These are phyloP conservation scores for Penicillium macrosclerotiorum DNA, from an alignment of 495 filamentous ascomycete genomes.

Conservation along the genomic window DNA sequence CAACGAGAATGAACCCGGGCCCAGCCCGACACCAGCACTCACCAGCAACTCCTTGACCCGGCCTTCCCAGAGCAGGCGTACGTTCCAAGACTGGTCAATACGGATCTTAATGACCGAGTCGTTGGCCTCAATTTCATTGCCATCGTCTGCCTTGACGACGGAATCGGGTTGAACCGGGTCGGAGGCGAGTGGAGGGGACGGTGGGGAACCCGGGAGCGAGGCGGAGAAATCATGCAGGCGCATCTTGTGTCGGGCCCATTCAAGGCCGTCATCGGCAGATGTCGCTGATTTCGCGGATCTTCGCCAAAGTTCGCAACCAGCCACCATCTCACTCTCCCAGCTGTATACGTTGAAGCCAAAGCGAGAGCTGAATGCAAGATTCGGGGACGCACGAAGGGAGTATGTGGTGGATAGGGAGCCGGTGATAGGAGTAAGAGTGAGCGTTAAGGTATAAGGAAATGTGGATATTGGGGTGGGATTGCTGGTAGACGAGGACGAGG, in stretches of 20 bases:
- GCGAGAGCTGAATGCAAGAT: slow-evolving; percentile 79
- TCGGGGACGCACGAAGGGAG: slow-evolving; percentile 76
- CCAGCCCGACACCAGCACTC: slow-evolving; percentile 77
- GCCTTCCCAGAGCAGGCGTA: slow-evolving; percentile 91
- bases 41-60: slow-evolving; percentile 89
- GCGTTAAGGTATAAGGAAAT: slow-evolving; percentile 87
- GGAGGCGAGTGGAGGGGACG: slow-evolving; percentile 18
- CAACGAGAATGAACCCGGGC: slow-evolving; percentile 44
- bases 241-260: slow-evolving; percentile 46
- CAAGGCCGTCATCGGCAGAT: slow-evolving; percentile 36
- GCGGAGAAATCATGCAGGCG: slow-evolving; percentile 30
- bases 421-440: slow-evolving; percentile 89
- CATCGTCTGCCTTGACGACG: slow-evolving; percentile 9
- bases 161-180: slow-evolving; percentile 24
- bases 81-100: slow-evolving; percentile 77
- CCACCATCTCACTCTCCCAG: slow-evolving; percentile 89
- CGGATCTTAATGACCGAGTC: slow-evolving; percentile 88
- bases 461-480: slow-evolving; percentile 38
- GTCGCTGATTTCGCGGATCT: slow-evolving; percentile 42
- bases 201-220: slow-evolving; percentile 20
- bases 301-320: slow-evolving; percentile 89
- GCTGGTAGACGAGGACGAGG: slow-evolving; percentile 21
- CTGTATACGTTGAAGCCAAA: slow-evolving; percentile 98
- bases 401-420: slow-evolving; percentile 88
- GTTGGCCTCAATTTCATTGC: slow-evolving; percentile 58